Evolutionary conservation across 1,139 yeast species (phyloP).

Genomic region (Casaregolazyma lundiana): DNA sequence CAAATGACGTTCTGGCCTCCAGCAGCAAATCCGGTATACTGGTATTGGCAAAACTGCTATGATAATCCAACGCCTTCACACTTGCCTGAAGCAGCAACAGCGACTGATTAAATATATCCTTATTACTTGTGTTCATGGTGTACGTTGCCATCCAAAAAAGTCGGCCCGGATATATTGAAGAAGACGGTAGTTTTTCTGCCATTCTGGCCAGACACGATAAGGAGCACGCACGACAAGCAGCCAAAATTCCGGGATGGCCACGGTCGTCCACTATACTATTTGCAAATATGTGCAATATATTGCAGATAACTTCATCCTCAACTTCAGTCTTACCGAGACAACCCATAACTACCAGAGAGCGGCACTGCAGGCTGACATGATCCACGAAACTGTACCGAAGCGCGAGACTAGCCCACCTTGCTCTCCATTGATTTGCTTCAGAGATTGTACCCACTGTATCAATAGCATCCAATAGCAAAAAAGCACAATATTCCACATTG

Average conservation of each 20-base stretch:
- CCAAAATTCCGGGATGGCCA: constrained; percentile 34
- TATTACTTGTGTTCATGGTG: constrained; percentile 31
- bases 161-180: constrained; percentile 51
- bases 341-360: constrained; percentile 72
- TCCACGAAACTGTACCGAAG: constrained; percentile 58
- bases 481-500: constrained; percentile 59
- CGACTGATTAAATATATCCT: constrained; percentile 25
- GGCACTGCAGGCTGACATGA: constrained; percentile 60
- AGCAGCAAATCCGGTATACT: constrained; percentile 33
- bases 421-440: constrained; percentile 56
- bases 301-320: constrained; percentile 54
- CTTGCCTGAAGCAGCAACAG: constrained; percentile 25
- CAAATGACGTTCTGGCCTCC: constrained; percentile 40
- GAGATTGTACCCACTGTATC: constrained; percentile 44
- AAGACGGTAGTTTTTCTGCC: constrained; percentile 55
- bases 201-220: constrained; percentile 49
- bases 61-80: constrained; percentile 27
- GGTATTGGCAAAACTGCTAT: constrained; percentile 25
- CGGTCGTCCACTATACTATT: constrained; percentile 24
- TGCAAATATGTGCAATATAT: constrained; percentile 34
- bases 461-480: constrained; percentile 52
- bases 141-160: constrained; percentile 64
- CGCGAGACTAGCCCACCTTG: constrained; percentile 66
- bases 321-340: constrained; percentile 62
- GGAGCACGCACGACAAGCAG: constrained; percentile 34